A percentile compares a stretch with the other conserved stretches of the same genome.
These are phyloP conservation scores for Sugiyamaella mastotermitis DNA, from an alignment of 805 yeast genomes.

Conservation along the genomic window DNA sequence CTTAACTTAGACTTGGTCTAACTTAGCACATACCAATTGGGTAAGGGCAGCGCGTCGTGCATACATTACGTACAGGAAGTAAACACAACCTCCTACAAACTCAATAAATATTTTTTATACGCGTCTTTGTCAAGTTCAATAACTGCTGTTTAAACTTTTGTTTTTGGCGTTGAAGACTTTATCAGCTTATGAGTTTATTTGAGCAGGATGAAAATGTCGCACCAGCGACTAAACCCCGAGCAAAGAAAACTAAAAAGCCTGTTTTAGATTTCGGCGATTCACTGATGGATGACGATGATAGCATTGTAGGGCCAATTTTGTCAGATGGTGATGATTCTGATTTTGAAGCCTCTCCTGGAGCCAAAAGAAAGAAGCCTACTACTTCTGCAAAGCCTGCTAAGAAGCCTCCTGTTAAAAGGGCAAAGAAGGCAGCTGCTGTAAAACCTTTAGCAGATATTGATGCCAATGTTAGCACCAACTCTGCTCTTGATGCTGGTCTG, in stretches of 20 bases:
- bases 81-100: no score
- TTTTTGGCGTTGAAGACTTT: background rate
- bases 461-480: background rate
- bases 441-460: background rate
- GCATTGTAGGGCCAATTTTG: background rate
- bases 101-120: no score
- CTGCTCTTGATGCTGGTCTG: background rate
- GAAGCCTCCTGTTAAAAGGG: slow-evolving; percentile 6
- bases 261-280: slow-evolving; percentile 8
- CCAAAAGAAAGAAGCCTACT: slow-evolving; percentile 8
- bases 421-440: slow-evolving; percentile 7
- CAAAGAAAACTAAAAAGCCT: background rate
- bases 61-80: no score
- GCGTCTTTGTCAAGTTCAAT: no score
- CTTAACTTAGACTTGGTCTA: no score
- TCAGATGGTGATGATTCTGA: slow-evolving; percentile 14
- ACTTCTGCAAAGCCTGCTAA: slow-evolving; percentile 2
- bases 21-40: no score
- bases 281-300: slow-evolving; percentile 5
- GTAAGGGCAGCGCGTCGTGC: no score
- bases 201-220: background rate
- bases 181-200: no score
- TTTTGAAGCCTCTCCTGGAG: slow-evolving; percentile 11
- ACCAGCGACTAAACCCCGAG: background rate
- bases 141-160: background rate